These are phyloP conservation scores for Lachnellula willkommii DNA, from an alignment of 2,329 filamentous ascomycete species.

Conservation along the genomic window DNA sequence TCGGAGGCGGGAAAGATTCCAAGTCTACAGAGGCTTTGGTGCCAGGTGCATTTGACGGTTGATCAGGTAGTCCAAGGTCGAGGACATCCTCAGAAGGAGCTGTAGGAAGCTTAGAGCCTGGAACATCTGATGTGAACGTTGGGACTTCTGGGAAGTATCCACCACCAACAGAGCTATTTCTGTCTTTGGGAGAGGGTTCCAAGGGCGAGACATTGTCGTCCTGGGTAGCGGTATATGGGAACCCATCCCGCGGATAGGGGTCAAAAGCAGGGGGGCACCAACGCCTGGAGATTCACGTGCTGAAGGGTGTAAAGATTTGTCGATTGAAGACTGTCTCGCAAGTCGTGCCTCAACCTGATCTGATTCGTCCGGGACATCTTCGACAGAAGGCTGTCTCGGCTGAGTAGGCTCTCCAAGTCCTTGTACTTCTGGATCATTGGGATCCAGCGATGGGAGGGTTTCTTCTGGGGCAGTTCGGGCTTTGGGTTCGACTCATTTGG, in stretches of 20 bases:
- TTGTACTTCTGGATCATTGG: conserved; percentile 60
- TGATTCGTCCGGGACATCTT: conserved; percentile 54
- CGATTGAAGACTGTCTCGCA: conserved; percentile 42
- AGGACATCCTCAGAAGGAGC: conserved; percentile 22
- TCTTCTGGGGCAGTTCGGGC: conserved; percentile 44
- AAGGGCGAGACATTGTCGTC: conserved; percentile 47
- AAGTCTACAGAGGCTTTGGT: conserved; percentile 22
- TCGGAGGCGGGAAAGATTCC: conserved; percentile 32
- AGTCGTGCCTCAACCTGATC: conserved; percentile 40
- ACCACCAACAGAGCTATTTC: conserved; percentile 46
- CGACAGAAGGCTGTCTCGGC: conserved; percentile 37
- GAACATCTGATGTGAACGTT: conserved; percentile 27
- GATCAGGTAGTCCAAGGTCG: conserved; percentile 25
- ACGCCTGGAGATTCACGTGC: conserved; percentile 22
- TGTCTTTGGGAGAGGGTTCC: conserved; percentile 38
- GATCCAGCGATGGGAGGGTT: conserved; percentile 47
- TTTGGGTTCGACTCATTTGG: conserved; percentile 87
- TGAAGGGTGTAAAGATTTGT: conserved; percentile 44
- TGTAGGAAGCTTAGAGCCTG: conserved; percentile 24
- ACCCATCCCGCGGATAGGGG: conserved; percentile 29
- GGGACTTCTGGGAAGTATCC: conserved; percentile 54
- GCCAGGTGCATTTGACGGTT: conserved; percentile 23
- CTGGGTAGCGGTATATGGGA: conserved; percentile 29
- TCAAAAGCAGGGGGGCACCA: conserved; percentile 28
- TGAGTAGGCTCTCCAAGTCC: conserved; percentile 44